Evolutionary conservation across 495 filamentous ascomycete genomes (phyloP).

Genomic region (Daldinia decipiens): DNA sequence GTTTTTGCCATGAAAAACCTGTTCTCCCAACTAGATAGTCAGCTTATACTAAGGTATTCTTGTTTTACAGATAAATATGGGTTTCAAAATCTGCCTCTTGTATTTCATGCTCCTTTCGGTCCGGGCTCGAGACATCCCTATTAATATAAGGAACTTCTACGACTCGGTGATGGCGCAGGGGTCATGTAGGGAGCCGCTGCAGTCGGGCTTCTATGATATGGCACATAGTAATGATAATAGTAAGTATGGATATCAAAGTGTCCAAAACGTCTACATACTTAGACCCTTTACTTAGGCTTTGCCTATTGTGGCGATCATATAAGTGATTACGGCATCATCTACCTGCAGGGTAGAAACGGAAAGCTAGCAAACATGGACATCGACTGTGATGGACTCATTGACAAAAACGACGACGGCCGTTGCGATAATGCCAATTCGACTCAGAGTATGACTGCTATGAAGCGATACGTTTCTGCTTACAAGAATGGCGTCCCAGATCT

Average conservation of each 20-base stretch:
- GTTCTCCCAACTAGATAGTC: background rate
- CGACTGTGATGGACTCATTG: background rate
- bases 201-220: background rate
- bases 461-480: background rate
- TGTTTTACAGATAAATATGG: background rate
- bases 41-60: background rate
- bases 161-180: background rate
- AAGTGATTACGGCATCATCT: background rate
- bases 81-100: background rate
- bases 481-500: conserved; percentile 56
- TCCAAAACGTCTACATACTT: too few species aligned
- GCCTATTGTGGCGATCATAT: background rate
- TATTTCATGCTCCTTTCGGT: background rate
- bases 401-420: background rate
- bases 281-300: background rate
- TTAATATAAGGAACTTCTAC: background rate
- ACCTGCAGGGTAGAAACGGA: background rate
- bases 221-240: background rate
- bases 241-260: background rate
- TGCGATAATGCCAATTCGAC: background rate
- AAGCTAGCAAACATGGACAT: background rate
- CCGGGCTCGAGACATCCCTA: background rate
- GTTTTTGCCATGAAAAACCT: background rate
- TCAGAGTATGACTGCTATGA: background rate
- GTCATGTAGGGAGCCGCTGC: background rate